Evolutionary conservation across 192 early-diverging fungal species (phyloP).

Genomic region (Mortierella antarctica): DNA sequence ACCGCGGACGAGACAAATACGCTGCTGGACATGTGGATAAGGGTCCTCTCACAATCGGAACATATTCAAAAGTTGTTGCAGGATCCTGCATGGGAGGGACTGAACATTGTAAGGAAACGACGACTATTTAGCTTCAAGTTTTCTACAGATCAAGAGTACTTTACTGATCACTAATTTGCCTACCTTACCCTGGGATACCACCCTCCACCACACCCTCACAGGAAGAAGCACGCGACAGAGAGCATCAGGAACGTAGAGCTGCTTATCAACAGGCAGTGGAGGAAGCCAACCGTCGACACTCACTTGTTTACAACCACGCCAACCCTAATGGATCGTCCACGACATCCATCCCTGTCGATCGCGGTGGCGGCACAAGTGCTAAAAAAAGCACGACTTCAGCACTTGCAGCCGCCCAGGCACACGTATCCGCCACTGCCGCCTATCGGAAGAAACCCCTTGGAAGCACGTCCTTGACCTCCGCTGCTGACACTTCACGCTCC

Average conservation of each 20-base stretch:
- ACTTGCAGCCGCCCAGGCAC: conserved; percentile 31
- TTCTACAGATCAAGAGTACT: too few relatives aligned
- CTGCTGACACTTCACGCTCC: too few relatives aligned
- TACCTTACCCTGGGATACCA: neutral
- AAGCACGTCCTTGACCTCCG: too few relatives aligned
- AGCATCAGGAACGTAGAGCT: conserved; percentile 41
- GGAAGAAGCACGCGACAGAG: conserved; percentile 41
- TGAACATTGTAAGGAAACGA: conserved; percentile 18
- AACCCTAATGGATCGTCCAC: neutral
- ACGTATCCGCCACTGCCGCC: conserved; percentile 33
- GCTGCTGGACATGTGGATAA: conserved; percentile 57
- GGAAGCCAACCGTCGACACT: conserved; percentile 21
- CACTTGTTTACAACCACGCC: neutral
- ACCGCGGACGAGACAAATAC: conserved; percentile 55
- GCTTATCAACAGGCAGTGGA: conserved; percentile 39
- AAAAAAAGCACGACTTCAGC: conserved; percentile 16
- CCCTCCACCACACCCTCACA: neutral
- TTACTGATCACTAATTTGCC: conserved; percentile 6
- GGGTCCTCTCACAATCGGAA: conserved; percentile 50
- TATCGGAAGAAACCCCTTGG: conserved; percentile 6
- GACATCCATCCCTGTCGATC: neutral
- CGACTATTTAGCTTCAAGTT: neutral
- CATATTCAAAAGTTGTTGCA: conserved; percentile 48
- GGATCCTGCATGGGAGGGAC: conserved; percentile 53
- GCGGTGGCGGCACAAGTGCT: neutral